These are phyloP conservation scores for Neoboletus subvelutipes DNA, from an alignment of 768 basidiomycete genomes.

Conservation along the genomic window DNA sequence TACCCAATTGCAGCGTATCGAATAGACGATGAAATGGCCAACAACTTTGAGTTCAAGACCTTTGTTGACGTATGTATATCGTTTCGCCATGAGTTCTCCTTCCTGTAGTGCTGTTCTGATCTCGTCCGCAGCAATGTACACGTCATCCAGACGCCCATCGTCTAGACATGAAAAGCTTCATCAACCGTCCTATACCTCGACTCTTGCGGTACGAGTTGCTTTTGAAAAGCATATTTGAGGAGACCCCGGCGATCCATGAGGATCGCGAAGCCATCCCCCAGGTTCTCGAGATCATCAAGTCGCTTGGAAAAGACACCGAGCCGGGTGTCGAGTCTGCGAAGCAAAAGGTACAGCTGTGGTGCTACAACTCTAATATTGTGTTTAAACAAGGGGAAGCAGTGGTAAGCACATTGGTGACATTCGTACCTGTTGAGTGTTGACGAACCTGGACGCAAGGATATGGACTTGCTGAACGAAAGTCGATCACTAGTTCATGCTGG, in stretches of 20 bases:
- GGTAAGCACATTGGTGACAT: conserved; percentile 32
- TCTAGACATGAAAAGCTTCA: conserved; percentile 90
- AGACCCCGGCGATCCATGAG: conserved; percentile 71
- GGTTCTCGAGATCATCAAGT: conserved; percentile 83
- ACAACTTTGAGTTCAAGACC: conserved; percentile 73
- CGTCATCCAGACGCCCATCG: conserved; percentile 77
- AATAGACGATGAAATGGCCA: conserved; percentile 85
- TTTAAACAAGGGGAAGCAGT: conserved; percentile 79
- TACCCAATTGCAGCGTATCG: conserved; percentile 89
- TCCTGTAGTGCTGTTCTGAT: conserved; percentile 6
- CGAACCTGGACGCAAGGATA: conserved; percentile 49
- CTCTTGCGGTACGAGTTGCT: conserved; percentile 86
- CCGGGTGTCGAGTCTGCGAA: conserved; percentile 84
- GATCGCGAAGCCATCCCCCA: conserved; percentile 81
- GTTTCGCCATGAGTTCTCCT: neutral
- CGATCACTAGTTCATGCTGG: conserved; percentile 83
- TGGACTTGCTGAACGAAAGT: conserved; percentile 84
- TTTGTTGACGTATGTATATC: conserved; percentile 69
- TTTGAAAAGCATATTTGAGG: conserved; percentile 75
- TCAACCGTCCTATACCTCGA: conserved; percentile 88
- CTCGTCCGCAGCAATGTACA: conserved; percentile 38
- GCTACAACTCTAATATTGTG: conserved; percentile 73
- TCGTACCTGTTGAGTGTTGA: neutral
- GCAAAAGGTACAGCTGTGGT: conserved; percentile 88
- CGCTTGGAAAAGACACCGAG: conserved; percentile 83